Percentiles rank a stretch among this genome's conserved stretches.
These are phyloP conservation scores for Debaryomyces nepalensis DNA, from an alignment of 1,139 yeast species.

Conservation along the genomic window DNA sequence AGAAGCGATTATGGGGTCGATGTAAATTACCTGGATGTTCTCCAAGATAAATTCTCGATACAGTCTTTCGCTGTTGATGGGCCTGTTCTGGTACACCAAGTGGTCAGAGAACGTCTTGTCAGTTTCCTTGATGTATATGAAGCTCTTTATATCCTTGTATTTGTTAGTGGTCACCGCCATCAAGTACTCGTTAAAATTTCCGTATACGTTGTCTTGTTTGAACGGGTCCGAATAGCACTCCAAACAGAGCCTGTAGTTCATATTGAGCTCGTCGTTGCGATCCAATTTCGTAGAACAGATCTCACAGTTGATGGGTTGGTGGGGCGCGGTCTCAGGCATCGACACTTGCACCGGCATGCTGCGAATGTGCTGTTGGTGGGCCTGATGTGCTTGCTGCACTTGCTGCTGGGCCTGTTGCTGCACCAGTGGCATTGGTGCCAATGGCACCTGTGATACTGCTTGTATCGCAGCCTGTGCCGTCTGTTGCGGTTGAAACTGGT, in stretches of 20 bases:
- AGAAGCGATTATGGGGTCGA: constrained; percentile 48
- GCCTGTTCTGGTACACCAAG: constrained; percentile 27
- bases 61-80: constrained; percentile 38
- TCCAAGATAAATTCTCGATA: constrained; percentile 41
- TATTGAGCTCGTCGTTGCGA: constrained; percentile 28
- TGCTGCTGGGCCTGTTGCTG: constrained; percentile 12
- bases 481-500: constrained; percentile 19
- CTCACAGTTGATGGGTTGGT: constrained; percentile 29
- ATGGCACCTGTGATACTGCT: constrained; percentile 8
- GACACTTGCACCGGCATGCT: constrained; percentile 16
- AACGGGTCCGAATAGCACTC: constrained; percentile 40
- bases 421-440: constrained; percentile 10
- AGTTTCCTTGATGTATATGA: constrained; percentile 44
- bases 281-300: constrained; percentile 31
- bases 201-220: constrained; percentile 37
- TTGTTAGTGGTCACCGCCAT: constrained; percentile 29
- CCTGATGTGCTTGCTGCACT: constrained; percentile 13
- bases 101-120: constrained; percentile 36
- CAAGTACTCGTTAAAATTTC: constrained; percentile 43
- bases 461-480: constrained; percentile 18
- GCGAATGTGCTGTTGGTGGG: constrained; percentile 15
- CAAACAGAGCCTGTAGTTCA: constrained; percentile 33
- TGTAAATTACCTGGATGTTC: constrained; percentile 40
- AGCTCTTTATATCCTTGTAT: constrained; percentile 31
- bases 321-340: constrained; percentile 16